A percentile compares a stretch with the other conserved stretches of the same genome.
Evolutionary conservation across 768 basidiomycete species (phyloP).

Genomic region (Lentinus brumalis): DNA sequence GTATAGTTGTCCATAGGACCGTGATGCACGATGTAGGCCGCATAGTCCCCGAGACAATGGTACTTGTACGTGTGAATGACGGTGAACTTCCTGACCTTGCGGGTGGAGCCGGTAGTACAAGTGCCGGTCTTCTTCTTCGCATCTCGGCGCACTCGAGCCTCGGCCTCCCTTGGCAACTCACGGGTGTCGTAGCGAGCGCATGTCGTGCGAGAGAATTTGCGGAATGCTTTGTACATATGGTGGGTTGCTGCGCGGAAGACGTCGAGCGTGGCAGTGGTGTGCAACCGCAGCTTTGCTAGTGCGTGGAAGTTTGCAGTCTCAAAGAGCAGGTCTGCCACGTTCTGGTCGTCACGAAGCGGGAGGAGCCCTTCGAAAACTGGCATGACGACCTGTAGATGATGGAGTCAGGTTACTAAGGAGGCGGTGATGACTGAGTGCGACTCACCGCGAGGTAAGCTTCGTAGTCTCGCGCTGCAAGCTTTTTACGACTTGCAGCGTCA

Average conservation of each 20-base stretch:
- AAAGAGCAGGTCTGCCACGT: constrained; percentile 37
- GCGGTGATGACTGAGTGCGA: no score
- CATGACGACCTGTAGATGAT: not conserved
- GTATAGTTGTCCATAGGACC: no score
- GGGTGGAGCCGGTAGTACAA: not conserved
- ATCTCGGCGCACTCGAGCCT: constrained; percentile 18
- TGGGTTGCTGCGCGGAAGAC: no score
- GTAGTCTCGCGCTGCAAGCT: constrained; percentile 31
- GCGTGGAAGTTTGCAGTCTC: constrained; percentile 37
- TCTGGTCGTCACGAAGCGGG: not conserved
- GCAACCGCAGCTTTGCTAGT: constrained; percentile 41
- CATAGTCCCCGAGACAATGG: no score
- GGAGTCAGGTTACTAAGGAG: not conserved
- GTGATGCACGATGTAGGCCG: no score
- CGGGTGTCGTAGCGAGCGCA: constrained; percentile 31
- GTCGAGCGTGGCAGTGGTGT: constrained; percentile 36
- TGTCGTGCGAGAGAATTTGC: constrained; percentile 32
- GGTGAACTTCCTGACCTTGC: not conserved
- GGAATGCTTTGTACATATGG: constrained; percentile 19
- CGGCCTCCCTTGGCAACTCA: constrained; percentile 41
- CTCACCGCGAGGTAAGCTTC: constrained; percentile 30
- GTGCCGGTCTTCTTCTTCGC: not conserved
- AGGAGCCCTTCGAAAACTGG: no score
- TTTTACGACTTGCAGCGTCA: constrained; percentile 29
- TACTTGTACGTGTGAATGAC: no score